Base-by-base conservation (phyloP, 2,329 filamentous ascomycete genomes). In the Ascocoryne sarcoides region DNA sequence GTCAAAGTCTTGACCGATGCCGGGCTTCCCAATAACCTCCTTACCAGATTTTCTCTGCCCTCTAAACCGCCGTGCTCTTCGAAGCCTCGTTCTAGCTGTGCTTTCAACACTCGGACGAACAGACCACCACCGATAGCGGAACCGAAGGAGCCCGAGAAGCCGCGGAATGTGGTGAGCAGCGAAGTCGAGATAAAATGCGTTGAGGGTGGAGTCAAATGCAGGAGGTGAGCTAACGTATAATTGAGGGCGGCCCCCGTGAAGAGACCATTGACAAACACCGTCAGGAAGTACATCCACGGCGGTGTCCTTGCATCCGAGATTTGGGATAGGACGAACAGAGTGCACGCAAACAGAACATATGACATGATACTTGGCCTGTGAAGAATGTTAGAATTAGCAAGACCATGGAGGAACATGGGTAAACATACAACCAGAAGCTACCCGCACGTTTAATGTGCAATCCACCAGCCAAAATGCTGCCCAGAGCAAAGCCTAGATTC, bases 101-200 rank as follows among this genome's bases (percentile, higher is more conserved):
- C 17, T 31, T 54, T 52, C 3, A 60, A 21, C 2, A 52, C 44
- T 1, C 57, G 49, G 2, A 56, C 26, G 28, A 60, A 60, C 2
- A 56, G 31, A 36, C 86, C 86, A 2, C 86, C 85, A 2, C 84
- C 84, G 35, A 90, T 82, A 0, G 85, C 77, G 1, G 81, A 82
- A 2, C 86, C 85, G 52, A 93, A 92, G 37, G 78, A 83, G 10
- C 84, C 84, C 0, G 84, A 83, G 48, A 92, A 89, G 4, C 84
- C 84, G 3, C 87, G 73, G 62, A 90, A 90, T 1, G 85, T 93
- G 19, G 81, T 76, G 3, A 90, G 63, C 31, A 94, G 66, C 10
- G 84, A 82, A 0, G 82, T 86, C 3, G 82, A 76, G 36, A 92
- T 76, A 54, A 84, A 87, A 53, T 89, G 83, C 1, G 78, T 76